Conservation (phyloP, 208 protist genomes). For the Crithidia mellificae region DNA sequence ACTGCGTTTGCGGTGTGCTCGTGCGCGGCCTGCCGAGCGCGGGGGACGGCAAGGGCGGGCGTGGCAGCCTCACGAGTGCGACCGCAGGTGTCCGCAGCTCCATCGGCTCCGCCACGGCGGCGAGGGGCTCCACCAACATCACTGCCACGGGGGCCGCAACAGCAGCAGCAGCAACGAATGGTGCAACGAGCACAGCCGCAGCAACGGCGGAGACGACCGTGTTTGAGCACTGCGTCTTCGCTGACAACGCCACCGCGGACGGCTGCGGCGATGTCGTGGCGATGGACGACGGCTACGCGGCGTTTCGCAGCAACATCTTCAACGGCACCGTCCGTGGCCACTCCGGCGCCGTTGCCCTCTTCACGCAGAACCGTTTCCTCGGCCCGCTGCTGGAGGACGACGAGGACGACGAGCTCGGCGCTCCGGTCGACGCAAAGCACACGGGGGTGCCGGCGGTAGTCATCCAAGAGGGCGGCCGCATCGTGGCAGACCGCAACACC, state of each 20-base stretch:
- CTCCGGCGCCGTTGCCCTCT: constrained; percentile 39
- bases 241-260: constrained; percentile 40
- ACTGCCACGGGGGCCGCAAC: not conserved
- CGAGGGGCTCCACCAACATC: no score
- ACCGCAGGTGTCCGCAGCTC: not conserved
- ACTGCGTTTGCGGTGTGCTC: constrained; percentile 54
- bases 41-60: not conserved
- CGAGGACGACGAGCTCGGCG: not conserved
- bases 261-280: constrained; percentile 65
- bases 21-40: constrained; percentile 37
- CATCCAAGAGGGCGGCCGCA: constrained; percentile 56
- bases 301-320: constrained; percentile 70
- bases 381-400: not conserved
- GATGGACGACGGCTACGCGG: constrained; percentile 49
- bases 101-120: not conserved
- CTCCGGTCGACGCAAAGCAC: not conserved
- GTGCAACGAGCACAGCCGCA: not conserved
- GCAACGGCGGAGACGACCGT: constrained; percentile 26
- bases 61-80: not conserved
- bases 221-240: constrained; percentile 69
- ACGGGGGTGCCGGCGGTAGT: constrained; percentile 26
- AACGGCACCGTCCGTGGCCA: constrained; percentile 67
- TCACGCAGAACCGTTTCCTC: constrained; percentile 65
- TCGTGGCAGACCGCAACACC: constrained; percentile 46
- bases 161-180: not conserved